These are phyloP conservation scores for Saccharomycopsis synnaedendra DNA, from an alignment of 805 yeast species.

Conservation along the genomic window DNA sequence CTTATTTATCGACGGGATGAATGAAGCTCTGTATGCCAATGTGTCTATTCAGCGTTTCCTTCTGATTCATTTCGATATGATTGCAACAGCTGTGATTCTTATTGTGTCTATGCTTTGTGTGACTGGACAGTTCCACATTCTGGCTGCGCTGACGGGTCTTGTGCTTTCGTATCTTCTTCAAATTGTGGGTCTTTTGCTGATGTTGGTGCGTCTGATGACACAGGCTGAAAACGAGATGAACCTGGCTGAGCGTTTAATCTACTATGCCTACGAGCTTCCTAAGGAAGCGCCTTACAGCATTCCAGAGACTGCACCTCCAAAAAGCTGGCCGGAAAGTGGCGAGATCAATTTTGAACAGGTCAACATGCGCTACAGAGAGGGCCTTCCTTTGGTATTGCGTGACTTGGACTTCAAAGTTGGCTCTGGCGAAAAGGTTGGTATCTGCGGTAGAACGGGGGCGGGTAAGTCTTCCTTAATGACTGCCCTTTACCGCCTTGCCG, in stretches of 20 bases:
- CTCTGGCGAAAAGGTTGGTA: slow-evolving; percentile 49
- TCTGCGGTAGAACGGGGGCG: slow-evolving; percentile 63
- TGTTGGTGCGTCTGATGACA: slow-evolving; percentile 53
- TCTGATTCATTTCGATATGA: slow-evolving; percentile 44
- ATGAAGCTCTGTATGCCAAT: slow-evolving; percentile 52
- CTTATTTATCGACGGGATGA: slow-evolving; percentile 44
- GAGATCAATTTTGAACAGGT: slow-evolving; percentile 44
- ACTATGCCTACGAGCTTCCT: slow-evolving; percentile 52
- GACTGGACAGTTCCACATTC: slow-evolving; percentile 44
- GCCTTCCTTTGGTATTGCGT: slow-evolving; percentile 54
- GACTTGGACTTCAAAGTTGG: slow-evolving; percentile 36
- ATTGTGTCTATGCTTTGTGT: slow-evolving; percentile 53
- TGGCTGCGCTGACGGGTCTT: slow-evolving; percentile 58
- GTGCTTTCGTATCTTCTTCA: slow-evolving; percentile 52
- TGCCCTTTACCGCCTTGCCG: slow-evolving; percentile 58
- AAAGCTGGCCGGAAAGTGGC: slow-evolving; percentile 59
- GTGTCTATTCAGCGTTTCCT: slow-evolving; percentile 68
- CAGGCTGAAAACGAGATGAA: slow-evolving; percentile 55
- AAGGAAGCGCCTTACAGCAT: slow-evolving; percentile 52
- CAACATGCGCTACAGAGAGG: slow-evolving; percentile 49
- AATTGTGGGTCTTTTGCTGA: slow-evolving; percentile 43
- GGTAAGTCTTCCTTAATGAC: slow-evolving; percentile 69
- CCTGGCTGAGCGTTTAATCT: slow-evolving; percentile 52
- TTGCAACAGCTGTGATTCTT: slow-evolving; percentile 40
- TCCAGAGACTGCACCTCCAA: slow-evolving; percentile 32